Percentiles rank a stretch among this genome's conserved stretches.
These are phyloP conservation scores for Kokia cookei DNA, from an alignment of 441 rosid species.

Conservation along the genomic window DNA sequence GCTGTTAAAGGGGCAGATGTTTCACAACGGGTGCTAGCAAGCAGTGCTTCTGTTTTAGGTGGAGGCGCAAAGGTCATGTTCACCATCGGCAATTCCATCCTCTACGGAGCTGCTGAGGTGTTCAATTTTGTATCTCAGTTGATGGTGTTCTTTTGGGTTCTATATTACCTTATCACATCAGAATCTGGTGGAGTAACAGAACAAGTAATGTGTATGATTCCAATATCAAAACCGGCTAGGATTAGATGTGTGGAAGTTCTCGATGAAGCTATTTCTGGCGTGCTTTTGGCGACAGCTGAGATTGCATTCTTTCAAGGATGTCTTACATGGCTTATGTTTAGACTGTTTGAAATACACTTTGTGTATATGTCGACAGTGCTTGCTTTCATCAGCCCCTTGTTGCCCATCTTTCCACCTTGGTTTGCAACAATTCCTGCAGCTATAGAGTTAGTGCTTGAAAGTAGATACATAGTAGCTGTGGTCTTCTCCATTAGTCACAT, in stretches of 20 bases:
- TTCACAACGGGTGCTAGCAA: constrained; percentile 57
- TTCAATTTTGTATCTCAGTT: constrained; percentile 80
- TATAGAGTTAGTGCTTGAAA: constrained; percentile 61
- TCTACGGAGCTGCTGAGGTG: constrained; percentile 89
- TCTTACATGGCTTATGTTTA: constrained; percentile 88
- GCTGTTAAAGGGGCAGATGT: constrained; percentile 78
- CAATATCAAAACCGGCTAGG: constrained; percentile 54
- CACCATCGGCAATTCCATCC: constrained; percentile 56
- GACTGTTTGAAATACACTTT: constrained; percentile 77
- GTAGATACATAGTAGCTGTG: constrained; percentile 63
- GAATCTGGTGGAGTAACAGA: constrained; percentile 97
- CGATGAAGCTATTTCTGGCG: constrained; percentile 81
- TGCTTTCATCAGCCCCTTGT: constrained; percentile 65
- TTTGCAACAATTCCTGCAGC: constrained; percentile 85
- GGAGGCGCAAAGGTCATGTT: constrained; percentile 62
- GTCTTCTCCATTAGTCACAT: constrained; percentile 60
- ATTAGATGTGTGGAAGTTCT: constrained; percentile 78
- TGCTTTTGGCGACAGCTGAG: constrained; percentile 91
- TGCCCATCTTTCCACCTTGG: constrained; percentile 88
- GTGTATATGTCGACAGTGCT: constrained; percentile 80
- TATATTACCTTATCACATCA: constrained; percentile 81
- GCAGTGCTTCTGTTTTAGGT: constrained; percentile 75
- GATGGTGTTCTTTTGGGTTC: constrained; percentile 80
- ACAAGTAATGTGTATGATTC: constrained; percentile 84
- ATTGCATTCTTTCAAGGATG: constrained; percentile 91